A percentile compares a stretch with the other conserved stretches of the same genome.
Conservation (phyloP, 805 yeast genomes). For the Kodamaea hsintzibuensis region DNA sequence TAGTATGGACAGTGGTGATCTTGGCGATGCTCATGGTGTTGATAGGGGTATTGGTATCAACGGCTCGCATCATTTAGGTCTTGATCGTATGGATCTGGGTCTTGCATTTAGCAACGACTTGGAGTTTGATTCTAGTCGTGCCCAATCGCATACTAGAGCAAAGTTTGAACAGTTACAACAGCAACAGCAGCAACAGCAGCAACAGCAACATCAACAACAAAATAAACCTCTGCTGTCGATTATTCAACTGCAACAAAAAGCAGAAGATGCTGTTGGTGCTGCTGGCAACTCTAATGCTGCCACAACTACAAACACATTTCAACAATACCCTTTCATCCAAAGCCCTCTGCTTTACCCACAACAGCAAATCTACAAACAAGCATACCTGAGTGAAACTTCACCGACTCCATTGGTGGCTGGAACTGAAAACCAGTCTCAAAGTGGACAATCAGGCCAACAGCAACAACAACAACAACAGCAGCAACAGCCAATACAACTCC, state of each 20-base stretch:
- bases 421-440: too few relatives aligned
- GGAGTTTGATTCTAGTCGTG: neutral
- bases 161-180: neutral
- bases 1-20: constrained; percentile 3
- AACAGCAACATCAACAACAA: neutral
- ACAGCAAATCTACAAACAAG: neutral
- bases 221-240: neutral
- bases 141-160: neutral
- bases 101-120: neutral
- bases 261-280: neutral
- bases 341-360: neutral
- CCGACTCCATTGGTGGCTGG: neutral
- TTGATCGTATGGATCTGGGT: neutral
- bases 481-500: neutral
- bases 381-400: neutral
- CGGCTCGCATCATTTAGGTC: neutral
- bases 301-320: neutral
- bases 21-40: neutral
- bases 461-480: neutral
- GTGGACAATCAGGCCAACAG: too few relatives aligned
- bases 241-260: neutral
- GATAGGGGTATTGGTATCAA: neutral
- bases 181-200: neutral
- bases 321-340: neutral
- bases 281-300: neutral